Base-by-base conservation (phyloP, 306 rosid genomes). In the Cicer chorassanicum region DNA sequence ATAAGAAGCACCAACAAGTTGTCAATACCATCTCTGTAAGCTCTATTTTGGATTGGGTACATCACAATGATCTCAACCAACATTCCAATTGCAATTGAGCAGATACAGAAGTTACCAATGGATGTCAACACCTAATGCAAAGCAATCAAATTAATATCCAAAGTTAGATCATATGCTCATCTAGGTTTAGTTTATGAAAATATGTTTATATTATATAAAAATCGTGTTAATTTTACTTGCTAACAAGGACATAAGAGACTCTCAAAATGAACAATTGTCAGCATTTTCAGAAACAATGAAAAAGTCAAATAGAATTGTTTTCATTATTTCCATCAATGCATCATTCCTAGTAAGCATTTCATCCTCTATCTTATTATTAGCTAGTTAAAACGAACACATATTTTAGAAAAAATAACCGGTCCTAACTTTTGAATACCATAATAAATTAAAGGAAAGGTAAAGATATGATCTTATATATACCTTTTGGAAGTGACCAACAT, bases 401-500 rank as follows among this genome's bases (percentile, higher is more conserved):
- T 29, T 29, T 29, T 29, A 29, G 36, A 29, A 29, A 29, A 29
- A 29, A 3, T 3, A 29, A 29, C 34, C 4, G 34, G 21, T 3
- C 34, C 34, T 29, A 29, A 29, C 54, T 4, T 11, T 4, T 48
- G 54, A 5, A 48, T 8, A 48, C 15, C 14, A 48, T 48, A 13
- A 48, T 13, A 3, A 29, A 48, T 12, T 48, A 12, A 48, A 48
- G 7, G 13, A 48, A 42, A 56, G 29, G 5, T 12, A 6, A 15
- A 73, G 19, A 54, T 46, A 65, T 12, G 38, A 49, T 40, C 14
- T 13, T 74, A 88, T 55, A 19, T 55, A 24, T 55, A 56, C 97
- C 93, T 85, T 79, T 75, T 89, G 97, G 84, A 92, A 92, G 81
- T 92, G 97, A 48, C 97, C 97, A 80, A 88, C 92, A 81, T 87